These are phyloP conservation scores for Marasmius fiardii DNA, from an alignment of 1,284 basidiomycete genomes.

Conservation along the genomic window DNA sequence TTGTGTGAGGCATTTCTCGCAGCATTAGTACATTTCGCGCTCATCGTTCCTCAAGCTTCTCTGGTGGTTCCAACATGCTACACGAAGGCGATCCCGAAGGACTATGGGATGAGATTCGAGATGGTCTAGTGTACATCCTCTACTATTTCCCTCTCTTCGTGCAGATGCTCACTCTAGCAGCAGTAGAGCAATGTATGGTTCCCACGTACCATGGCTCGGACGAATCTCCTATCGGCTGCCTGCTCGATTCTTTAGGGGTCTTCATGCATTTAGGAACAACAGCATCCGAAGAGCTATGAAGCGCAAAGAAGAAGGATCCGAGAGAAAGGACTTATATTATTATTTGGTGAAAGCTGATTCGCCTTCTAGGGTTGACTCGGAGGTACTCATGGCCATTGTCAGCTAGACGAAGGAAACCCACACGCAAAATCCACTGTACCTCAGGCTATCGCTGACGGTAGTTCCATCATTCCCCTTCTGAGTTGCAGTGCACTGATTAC, in stretches of 20 bases:
- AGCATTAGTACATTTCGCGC: constrained; percentile 35
- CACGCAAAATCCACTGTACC: not conserved
- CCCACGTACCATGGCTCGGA: constrained; percentile 30
- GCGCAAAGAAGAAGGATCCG: constrained; percentile 23
- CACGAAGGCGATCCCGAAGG: constrained; percentile 18
- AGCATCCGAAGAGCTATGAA: constrained; percentile 22
- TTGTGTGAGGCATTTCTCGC: not conserved
- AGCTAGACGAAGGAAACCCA: not conserved
- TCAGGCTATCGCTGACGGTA: constrained; percentile 28
- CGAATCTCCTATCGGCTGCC: constrained; percentile 20
- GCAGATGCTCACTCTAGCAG: not conserved
- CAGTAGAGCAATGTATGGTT: constrained; percentile 15
- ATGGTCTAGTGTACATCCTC: constrained; percentile 8
- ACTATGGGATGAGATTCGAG: constrained; percentile 14
- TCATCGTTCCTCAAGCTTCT: constrained; percentile 22
- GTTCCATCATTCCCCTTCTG: constrained; percentile 18
- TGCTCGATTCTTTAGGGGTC: constrained; percentile 11
- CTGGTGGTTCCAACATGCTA: constrained; percentile 27
- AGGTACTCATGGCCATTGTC: too few relatives aligned
- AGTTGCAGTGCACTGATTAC: constrained; percentile 28
- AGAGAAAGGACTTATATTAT: constrained; percentile 33
- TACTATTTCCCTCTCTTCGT: not conserved
- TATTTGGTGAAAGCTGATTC: constrained; percentile 28
- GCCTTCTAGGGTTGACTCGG: not conserved
- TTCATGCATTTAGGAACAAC: constrained; percentile 5